Conservation (phyloP, 75 land plant species). For the Larix kaempferi region DNA sequence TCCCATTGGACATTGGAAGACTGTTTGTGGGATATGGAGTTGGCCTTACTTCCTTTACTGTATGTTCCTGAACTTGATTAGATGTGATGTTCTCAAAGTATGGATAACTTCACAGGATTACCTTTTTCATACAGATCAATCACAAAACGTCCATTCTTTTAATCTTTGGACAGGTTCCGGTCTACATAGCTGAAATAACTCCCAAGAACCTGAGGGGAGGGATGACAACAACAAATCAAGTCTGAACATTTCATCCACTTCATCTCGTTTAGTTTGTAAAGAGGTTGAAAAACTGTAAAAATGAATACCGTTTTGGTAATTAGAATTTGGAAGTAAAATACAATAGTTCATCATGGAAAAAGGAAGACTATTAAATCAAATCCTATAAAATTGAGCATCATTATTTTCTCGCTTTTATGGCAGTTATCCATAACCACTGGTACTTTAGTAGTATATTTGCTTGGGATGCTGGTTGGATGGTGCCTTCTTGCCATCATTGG, state of each 20-base stretch:
- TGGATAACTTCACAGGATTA: neutral
- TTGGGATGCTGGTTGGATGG: constrained; percentile 31
- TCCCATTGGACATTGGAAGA: constrained; percentile 60
- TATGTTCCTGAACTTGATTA: constrained; percentile 14
- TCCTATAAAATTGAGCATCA: neutral
- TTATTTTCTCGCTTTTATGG: neutral
- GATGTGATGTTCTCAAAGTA: neutral
- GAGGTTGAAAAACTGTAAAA: neutral
- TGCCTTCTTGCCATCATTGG: constrained; percentile 31
- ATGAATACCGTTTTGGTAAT: neutral
- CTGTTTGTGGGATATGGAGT: constrained; percentile 55
- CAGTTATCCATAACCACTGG: constrained; percentile 42
- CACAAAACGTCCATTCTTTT: neutral
- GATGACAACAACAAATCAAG: constrained; percentile 66
- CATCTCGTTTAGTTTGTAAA: neutral
- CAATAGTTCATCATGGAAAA: neutral
- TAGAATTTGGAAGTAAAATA: neutral
- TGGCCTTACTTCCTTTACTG: constrained; percentile 67
- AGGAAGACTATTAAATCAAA: neutral
- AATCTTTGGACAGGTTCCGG: constrained; percentile 54
- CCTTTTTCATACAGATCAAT: neutral
- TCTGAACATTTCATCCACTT: constrained; percentile 5
- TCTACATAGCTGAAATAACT: constrained; percentile 81
- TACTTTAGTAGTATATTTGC: constrained; percentile 26
- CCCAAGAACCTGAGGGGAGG: constrained; percentile 72